Evolutionary conservation across 305 asterid species (phyloP).

Genomic region (Solanum hybrid): DNA sequence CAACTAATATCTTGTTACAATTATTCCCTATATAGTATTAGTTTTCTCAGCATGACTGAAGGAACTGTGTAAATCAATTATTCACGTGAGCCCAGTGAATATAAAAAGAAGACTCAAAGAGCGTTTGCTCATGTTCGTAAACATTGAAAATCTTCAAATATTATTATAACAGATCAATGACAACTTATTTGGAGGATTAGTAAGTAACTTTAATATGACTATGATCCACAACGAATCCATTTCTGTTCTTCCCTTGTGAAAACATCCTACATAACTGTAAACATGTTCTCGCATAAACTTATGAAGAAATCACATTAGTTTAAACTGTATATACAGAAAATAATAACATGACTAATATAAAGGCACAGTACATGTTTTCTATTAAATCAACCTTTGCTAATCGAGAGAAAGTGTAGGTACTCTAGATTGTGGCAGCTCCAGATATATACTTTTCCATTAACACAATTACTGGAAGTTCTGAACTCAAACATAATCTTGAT

Average conservation of each 20-base stretch:
- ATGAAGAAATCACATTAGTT: neutral
- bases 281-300: neutral
- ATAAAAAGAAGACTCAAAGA: neutral
- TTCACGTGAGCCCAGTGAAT: neutral
- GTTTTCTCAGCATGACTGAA: neutral
- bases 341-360: neutral
- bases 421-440: neutral
- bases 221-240: neutral
- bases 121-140: neutral
- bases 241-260: neutral
- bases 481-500: neutral
- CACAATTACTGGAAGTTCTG: neutral
- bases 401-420: neutral
- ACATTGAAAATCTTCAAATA: neutral
- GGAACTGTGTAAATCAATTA: neutral
- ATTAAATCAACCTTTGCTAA: neutral
- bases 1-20: neutral
- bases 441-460: neutral
- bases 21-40: neutral
- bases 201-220: neutral
- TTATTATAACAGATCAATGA: neutral
- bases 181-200: neutral
- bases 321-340: neutral
- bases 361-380: neutral
- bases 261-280: neutral